Base-by-base conservation (phyloP, 768 basidiomycete species). In the Austroboletus festivus region DNA sequence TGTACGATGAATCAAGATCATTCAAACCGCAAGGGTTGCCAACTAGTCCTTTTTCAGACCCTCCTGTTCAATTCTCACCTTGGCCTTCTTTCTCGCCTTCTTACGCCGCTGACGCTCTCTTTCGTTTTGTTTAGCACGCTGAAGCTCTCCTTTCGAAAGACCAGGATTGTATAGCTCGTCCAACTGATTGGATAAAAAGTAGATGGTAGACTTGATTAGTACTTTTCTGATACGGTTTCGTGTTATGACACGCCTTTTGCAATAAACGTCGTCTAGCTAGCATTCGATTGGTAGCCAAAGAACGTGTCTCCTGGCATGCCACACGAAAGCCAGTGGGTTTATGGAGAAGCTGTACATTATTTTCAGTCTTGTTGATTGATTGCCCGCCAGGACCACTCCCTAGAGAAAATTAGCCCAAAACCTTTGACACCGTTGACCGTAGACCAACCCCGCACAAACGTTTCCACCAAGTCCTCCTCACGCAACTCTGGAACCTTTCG, bases 311-410 rank as follows among this genome's bases (percentile, higher is more conserved):
- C 67, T 97, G 93, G 61, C 90, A 93, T 4, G 81, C 73, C 13
- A 95, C 87, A 33, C 93, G 83, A 43, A 94, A 75, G 5, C 92
- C 89, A 18, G 89, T 91, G 2, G 93, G 93, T 56, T 83, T 86
- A 64, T 97, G 93, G 34, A 91, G 70, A 23, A 97, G 74, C 62
- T 93, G 91, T 22, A 95, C 93, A 61, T 90, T 88, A 68, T 93
- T 84, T 73, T 86, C 80, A 51, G 90, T 92, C 73, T 96, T 97
- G 75, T 97, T 95, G 64, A 95, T 85, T 22, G 91, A 93, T 75
- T 97, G 93, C n/a, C 93, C 93, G 23, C 93, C 93, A 52, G 93
- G 92, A 16, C 92, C 93, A 61, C 89, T 85, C 38, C 91, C 91
- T 93, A 60, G 22, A 41, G 2, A 10, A 26, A 42, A 48, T 63